These are phyloP conservation scores for Mucor irregularis DNA, from an alignment of 371 early-diverging fungal species.

Conservation along the genomic window DNA sequence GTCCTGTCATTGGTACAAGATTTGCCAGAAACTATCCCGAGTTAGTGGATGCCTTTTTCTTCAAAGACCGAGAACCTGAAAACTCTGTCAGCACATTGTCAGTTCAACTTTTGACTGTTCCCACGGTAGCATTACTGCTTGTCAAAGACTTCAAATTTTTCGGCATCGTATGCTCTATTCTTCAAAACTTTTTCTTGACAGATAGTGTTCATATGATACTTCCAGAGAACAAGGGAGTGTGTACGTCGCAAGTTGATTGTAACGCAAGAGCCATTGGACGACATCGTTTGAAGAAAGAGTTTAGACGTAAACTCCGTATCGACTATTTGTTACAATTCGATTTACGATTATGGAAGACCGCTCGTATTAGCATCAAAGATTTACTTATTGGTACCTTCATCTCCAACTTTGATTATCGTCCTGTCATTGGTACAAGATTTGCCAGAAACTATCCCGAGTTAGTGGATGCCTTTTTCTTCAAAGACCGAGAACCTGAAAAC, in stretches of 20 bases:
- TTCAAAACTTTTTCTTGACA: slow-evolving; percentile 71
- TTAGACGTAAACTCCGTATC: slow-evolving; percentile 59
- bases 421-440: slow-evolving; percentile 65
- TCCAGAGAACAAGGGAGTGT: slow-evolving; percentile 37
- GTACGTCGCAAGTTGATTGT: slow-evolving; percentile 63
- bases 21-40: slow-evolving; percentile 84
- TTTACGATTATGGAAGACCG: slow-evolving; percentile 86
- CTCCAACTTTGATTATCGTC: slow-evolving; percentile 77
- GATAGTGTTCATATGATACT: slow-evolving; percentile 43
- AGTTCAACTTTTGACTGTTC: slow-evolving; percentile 93
- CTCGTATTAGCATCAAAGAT: slow-evolving; percentile 77
- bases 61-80: slow-evolving; percentile 87
- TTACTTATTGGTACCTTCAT: slow-evolving; percentile 85
- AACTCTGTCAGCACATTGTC: slow-evolving; percentile 85
- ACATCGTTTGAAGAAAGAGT: slow-evolving; percentile 51
- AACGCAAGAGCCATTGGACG: slow-evolving; percentile 73
- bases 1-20: slow-evolving; percentile 62
- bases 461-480: slow-evolving; percentile 73
- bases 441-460: slow-evolving; percentile 80
- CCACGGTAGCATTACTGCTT: slow-evolving; percentile 82
- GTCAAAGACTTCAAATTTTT: slow-evolving; percentile 78
- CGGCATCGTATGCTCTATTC: slow-evolving; percentile 65
- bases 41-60: slow-evolving; percentile 73
- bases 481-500: slow-evolving; percentile 87
- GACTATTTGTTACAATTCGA: slow-evolving; percentile 87